Percentiles rank a stretch among this genome's conserved stretches.
phyloP scores from a whole-genome alignment of 257 asterid species.

The Primulina tabacum region DNA sequence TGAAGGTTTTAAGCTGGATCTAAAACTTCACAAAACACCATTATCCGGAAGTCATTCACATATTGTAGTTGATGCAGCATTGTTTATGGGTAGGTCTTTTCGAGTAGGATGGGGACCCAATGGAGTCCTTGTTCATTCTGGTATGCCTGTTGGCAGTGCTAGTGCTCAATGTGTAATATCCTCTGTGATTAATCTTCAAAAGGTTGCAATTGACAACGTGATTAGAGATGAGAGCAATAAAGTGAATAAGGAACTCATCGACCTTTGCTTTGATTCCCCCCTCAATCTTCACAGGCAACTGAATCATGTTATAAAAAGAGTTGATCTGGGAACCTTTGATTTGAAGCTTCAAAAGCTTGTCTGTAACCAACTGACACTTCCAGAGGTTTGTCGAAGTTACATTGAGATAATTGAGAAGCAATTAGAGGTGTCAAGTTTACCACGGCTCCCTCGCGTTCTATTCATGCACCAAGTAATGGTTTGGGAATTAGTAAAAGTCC shows the following conservation, averaged over 20 bases:
- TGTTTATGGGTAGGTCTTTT: constrained; percentile 97
- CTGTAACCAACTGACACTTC: constrained; percentile 57
- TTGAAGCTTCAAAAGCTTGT: constrained; percentile 73
- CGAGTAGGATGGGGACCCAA: constrained; percentile 99
- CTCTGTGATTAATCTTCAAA: constrained; percentile 78
- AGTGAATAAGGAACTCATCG: constrained; percentile 58
- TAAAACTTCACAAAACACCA: constrained; percentile 56
- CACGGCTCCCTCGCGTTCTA: constrained; percentile 57
- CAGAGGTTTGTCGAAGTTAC: constrained; percentile 79
- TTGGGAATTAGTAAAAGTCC: constrained; percentile 92
- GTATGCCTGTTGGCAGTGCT: constrained; percentile 70
- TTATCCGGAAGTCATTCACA: constrained; percentile 55
- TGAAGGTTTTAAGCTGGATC: constrained; percentile 75
- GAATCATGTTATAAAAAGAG: constrained; percentile 52
- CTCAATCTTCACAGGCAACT: constrained; percentile 81
- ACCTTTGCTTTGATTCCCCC: constrained; percentile 69
- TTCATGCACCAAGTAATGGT: constrained; percentile 90
- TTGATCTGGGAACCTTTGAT: constrained; percentile 54
- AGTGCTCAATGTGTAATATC: constrained; percentile 48
- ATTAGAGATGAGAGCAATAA: constrained; percentile 63
- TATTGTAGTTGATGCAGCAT: constrained; percentile 89
- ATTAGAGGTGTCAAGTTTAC: constrained; percentile 63
- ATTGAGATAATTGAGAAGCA: constrained; percentile 78
- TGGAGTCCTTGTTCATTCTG: constrained; percentile 92
- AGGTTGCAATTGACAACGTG: constrained; percentile 74